phyloP scores from a whole-genome alignment of 2,329 filamentous ascomycete species.

The Alternaria conjuncta region DNA sequence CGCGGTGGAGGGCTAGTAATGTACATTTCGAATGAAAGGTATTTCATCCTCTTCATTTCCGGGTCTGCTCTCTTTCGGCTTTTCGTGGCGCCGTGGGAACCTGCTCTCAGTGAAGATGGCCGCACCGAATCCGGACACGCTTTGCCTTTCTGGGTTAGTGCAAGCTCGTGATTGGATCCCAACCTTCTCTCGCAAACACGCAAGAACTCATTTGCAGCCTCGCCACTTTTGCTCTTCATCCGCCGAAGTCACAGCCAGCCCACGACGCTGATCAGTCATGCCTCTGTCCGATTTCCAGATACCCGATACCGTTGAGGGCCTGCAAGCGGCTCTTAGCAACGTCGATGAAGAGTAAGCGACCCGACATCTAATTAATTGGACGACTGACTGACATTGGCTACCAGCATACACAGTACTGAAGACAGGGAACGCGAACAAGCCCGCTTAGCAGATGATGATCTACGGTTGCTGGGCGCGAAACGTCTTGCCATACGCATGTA shows the following conservation, averaged over 20 bases:
- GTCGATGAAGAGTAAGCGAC: not conserved
- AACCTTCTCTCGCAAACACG: not conserved
- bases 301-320: not conserved
- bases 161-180: not conserved
- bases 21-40: not conserved
- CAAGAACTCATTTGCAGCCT: not conserved
- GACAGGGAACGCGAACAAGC: too few species aligned
- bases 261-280: not conserved
- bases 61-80: too few species aligned
- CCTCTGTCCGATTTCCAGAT: not conserved
- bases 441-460: too few species aligned
- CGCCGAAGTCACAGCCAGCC: rapidly evolving
- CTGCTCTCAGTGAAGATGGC: not conserved
- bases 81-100: too few species aligned
- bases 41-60: too few species aligned
- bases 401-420: too few species aligned
- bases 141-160: not conserved
- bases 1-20: not conserved
- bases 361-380: too few species aligned
- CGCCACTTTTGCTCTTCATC: not conserved
- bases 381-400: too few species aligned
- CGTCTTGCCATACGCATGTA: not conserved
- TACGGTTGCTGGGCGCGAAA: too few species aligned
- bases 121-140: not conserved
- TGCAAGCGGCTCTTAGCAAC: not conserved